Evolutionary conservation across 768 basidiomycete species (phyloP).

Genomic region (Mycena capillaripes): DNA sequence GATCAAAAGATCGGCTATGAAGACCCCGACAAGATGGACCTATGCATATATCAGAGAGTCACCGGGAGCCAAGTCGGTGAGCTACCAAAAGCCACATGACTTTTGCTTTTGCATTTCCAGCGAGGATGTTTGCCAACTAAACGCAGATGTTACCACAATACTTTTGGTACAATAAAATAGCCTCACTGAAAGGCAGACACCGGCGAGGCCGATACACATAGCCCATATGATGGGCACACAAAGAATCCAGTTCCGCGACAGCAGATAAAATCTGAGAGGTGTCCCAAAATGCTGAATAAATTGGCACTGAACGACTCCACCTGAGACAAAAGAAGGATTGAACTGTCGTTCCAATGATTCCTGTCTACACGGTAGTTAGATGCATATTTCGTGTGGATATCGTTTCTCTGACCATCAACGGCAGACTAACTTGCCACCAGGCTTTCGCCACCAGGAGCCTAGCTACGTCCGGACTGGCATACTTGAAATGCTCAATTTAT

Average conservation of each 20-base stretch:
- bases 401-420: slow-evolving; percentile 5
- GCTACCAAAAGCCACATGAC: slow-evolving; percentile 20
- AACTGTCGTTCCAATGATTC: slow-evolving; percentile 11
- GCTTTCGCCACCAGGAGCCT: neutral
- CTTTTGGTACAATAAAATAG: neutral
- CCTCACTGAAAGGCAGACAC: slow-evolving; percentile 5
- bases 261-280: slow-evolving; percentile 9
- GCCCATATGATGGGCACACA: neutral
- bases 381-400: too few relatives aligned
- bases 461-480: slow-evolving; percentile 14
- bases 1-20: slow-evolving; percentile 15
- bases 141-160: neutral
- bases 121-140: slow-evolving; percentile 3
- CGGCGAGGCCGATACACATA: slow-evolving; percentile 6
- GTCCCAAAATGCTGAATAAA: too few relatives aligned
- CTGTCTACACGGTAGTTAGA: neutral
- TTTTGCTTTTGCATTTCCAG: neutral
- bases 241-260: slow-evolving; percentile 3
- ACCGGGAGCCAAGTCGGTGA: neutral
- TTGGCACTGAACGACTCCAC: too few relatives aligned
- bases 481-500: neutral
- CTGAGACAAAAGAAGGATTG: slow-evolving; percentile 11
- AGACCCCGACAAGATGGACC: slow-evolving; percentile 27
- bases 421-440: slow-evolving; percentile 24
- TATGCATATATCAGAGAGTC: neutral